A percentile compares a stretch with the other conserved stretches of the same genome.
These are phyloP conservation scores for Venturia asperata DNA, from an alignment of 2,329 filamentous ascomycete species.

Conservation along the genomic window DNA sequence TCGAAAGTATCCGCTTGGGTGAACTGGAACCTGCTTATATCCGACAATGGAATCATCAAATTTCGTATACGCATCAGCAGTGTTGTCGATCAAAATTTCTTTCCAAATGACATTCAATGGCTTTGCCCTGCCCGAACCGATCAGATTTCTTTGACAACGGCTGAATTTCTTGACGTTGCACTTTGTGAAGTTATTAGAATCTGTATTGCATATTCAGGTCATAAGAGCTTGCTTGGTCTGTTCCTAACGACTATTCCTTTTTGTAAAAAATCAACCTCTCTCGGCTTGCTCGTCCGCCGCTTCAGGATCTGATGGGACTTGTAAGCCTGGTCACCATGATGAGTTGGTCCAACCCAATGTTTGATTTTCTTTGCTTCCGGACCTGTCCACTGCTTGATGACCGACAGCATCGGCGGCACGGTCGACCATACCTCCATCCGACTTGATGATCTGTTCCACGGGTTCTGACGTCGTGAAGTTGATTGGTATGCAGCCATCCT, in stretches of 20 bases:
- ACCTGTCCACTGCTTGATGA: slow-evolving; percentile 43
- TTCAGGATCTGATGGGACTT: slow-evolving; percentile 51
- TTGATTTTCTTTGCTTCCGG: slow-evolving; percentile 53
- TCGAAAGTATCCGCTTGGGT: slow-evolving; percentile 48
- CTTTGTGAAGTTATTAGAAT: slow-evolving; percentile 51
- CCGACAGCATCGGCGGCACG: slow-evolving; percentile 49
- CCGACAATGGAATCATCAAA: slow-evolving; percentile 60
- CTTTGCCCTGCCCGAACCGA: slow-evolving; percentile 57
- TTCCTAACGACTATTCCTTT: slow-evolving; percentile 39
- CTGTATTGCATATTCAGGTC: slow-evolving; percentile 43
- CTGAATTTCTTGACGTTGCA: slow-evolving; percentile 65
- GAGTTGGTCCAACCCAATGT: slow-evolving; percentile 57
- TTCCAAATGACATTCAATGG: slow-evolving; percentile 61
- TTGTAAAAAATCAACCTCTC: slow-evolving; percentile 58
- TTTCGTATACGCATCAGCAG: slow-evolving; percentile 54
- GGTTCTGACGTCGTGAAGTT: slow-evolving; percentile 55
- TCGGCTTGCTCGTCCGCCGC: slow-evolving; percentile 53
- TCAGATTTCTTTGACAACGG: slow-evolving; percentile 57
- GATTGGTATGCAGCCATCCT: slow-evolving; percentile 55
- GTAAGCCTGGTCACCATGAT: slow-evolving; percentile 56
- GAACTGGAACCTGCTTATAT: slow-evolving; percentile 61
- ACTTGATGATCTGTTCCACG: slow-evolving; percentile 53
- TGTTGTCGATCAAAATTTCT: slow-evolving; percentile 56
- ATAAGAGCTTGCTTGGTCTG: not conserved
- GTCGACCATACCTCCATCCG: slow-evolving; percentile 56